Base-by-base conservation (phyloP, 768 basidiomycete genomes). In the Tricholoma furcatifolium region DNA sequence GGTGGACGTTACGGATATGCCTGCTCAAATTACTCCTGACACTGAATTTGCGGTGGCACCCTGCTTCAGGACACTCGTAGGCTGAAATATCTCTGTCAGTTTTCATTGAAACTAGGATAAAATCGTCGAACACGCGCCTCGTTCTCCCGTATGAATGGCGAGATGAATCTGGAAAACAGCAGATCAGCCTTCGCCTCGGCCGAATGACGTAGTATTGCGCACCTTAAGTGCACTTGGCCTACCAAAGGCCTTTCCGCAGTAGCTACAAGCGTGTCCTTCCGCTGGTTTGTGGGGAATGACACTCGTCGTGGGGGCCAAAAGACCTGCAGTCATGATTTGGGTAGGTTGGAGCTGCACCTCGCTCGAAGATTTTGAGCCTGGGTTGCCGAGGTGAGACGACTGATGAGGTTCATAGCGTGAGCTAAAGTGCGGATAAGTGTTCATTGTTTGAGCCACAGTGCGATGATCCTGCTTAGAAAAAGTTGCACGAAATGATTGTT, bases 11-110 rank as follows among this genome's bases (percentile, higher is more conserved):
- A 35, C 84, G 81, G 50, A 82, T 77, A 60, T 86, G 84, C 49
- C 84, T 74, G 58, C 83, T 83, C 82, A 86, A 82, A 70, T 86
- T 86, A 65, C 82, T 84, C 65, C 83, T 76, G 52, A 86, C 84
- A 58, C 81, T 83, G 63, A 86, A 86, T 59, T 76, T 76, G 51
- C 84, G 83, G 36, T 79, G 82, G 66, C 84, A 86, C 53, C 83
- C 80, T 55, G 81, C 78, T 57, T 76, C 79, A 27, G 84, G 81
- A 62, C 84, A 86, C 36, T 72, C 68, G 66, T 77, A 85, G 5
- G 84, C 84, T 85, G 30, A 20, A 40, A 31, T 42, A 43, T n/a
- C 8, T 36, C 31, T 32, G 57, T 57, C 50, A 45, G 27, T 21
- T 20, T 51, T 27, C 30, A 54, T 31, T 14, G 27, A 55, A 23